Percentiles rank a stretch among this genome's conserved stretches.
These are phyloP conservation scores for Chlamydomonas schloesseri DNA, from an alignment of 139 green algal genomes.

Conservation along the genomic window DNA sequence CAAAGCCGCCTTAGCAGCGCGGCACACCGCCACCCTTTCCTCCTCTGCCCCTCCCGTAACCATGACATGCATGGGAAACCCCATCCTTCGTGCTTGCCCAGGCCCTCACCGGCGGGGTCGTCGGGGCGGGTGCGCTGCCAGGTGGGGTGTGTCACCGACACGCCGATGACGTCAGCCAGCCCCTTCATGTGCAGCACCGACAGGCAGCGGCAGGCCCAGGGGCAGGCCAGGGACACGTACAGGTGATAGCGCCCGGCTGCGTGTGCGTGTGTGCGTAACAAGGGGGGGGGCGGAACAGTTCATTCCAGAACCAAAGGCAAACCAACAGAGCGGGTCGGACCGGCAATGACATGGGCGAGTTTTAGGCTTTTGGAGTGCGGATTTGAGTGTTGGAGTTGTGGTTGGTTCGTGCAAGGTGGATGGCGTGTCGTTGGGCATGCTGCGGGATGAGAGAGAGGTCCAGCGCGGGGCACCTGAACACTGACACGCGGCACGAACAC, in stretches of 20 bases:
- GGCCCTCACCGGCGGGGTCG: slow-evolving; percentile 31
- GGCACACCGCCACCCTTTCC: too few species aligned
- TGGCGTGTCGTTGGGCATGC: too few species aligned
- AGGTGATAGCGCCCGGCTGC: slow-evolving; percentile 91
- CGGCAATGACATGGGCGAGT: neutral
- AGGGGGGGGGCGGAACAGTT: too few species aligned
- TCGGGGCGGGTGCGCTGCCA: slow-evolving; percentile 87
- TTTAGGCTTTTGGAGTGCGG: too few species aligned
- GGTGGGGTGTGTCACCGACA: slow-evolving; percentile 90
- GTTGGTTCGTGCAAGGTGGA: too few species aligned
- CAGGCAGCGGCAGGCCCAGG: slow-evolving; percentile 89
- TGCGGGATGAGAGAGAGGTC: too few species aligned
- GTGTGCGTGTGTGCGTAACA: neutral
- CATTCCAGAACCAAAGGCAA: neutral
- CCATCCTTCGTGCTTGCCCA: slow-evolving; percentile 28
- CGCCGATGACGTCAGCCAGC: slow-evolving; percentile 82
- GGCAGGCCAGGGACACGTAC: slow-evolving; percentile 94
- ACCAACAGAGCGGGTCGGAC: neutral
- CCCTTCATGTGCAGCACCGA: slow-evolving; percentile 71
- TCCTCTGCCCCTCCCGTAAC: too few species aligned
- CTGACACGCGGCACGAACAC: too few species aligned
- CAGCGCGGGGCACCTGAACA: too few species aligned
- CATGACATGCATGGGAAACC: too few species aligned
- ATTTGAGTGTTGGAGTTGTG: too few species aligned
- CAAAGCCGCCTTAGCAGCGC: too few species aligned